These are phyloP conservation scores for Rosa persica DNA, from an alignment of 306 rosid genomes.

Conservation along the genomic window DNA sequence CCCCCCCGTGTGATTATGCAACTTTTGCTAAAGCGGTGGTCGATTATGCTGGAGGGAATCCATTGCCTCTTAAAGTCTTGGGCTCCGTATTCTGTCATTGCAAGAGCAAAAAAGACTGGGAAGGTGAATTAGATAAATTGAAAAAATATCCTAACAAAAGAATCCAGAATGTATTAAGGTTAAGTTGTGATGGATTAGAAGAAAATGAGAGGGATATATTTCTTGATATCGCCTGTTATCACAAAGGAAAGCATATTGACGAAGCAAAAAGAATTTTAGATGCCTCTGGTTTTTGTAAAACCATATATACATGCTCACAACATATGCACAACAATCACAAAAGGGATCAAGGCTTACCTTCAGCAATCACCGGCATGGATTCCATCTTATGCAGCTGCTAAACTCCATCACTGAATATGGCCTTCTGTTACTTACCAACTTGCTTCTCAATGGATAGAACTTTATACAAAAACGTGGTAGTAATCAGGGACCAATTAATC, in stretches of 20 bases:
- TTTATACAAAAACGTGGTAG: no score
- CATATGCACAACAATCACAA: no score
- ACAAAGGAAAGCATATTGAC: constrained; percentile 23
- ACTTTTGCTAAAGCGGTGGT: not conserved
- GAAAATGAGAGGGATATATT: constrained; percentile 26
- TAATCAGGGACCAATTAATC: no score
- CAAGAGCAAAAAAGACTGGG: not conserved
- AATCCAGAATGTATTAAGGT: not conserved
- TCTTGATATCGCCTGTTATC: constrained; percentile 34
- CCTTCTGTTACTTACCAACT: no score
- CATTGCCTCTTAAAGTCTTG: constrained; percentile 2
- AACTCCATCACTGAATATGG: no score
- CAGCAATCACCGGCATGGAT: no score
- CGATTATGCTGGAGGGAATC: not conserved
- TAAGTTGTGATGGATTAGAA: constrained; percentile 28
- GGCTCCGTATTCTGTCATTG: not conserved
- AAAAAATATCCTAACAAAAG: not conserved
- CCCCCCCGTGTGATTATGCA: not conserved
- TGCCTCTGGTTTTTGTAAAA: not conserved
- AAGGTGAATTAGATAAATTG: not conserved
- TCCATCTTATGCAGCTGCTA: no score
- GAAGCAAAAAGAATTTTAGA: constrained; percentile 11
- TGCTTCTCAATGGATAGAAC: no score
- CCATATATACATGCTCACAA: no score
- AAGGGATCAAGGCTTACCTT: no score